Conservation (phyloP, 371 early-diverging fungal genomes). For the Rhizopus sp. region DNA sequence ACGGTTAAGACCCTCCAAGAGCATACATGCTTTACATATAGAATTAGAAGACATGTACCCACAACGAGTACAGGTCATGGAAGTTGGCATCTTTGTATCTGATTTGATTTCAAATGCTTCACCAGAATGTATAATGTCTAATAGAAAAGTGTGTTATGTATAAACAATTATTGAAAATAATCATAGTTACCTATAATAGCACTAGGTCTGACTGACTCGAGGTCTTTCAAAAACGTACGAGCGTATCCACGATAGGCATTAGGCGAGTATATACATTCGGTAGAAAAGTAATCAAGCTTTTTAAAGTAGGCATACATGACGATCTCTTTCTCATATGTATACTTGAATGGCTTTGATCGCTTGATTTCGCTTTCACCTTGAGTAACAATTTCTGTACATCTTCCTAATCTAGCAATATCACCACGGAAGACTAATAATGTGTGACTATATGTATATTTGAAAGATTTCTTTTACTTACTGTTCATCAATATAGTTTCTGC, state of each 20-base stretch:
- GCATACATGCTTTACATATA: conserved; percentile 93
- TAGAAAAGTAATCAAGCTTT: conserved; percentile 98
- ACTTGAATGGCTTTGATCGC: conserved; percentile 99
- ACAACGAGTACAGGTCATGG: conserved; percentile 82
- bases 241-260: conserved; percentile 98
- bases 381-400: conserved; percentile 95
- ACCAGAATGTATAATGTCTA: conserved; percentile 93
- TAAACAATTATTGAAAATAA: background rate
- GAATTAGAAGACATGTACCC: conserved; percentile 94
- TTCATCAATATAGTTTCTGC: conserved; percentile 99
- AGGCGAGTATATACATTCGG: conserved; percentile 99
- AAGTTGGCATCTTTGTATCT: conserved; percentile 69
- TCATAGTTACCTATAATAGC: conserved; percentile 78
- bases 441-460: background rate
- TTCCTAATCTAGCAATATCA: conserved; percentile 90
- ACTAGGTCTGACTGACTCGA: conserved; percentile 92
- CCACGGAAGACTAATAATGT: conserved; percentile 88
- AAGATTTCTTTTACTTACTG: conserved; percentile 56
- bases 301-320: conserved; percentile 99
- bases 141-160: background rate
- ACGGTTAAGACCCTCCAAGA: conserved; percentile 91
- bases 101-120: conserved; percentile 82
- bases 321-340: conserved; percentile 99
- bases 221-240: conserved; percentile 94
- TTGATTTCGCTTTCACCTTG: conserved; percentile 73